Base-by-base conservation (phyloP, 768 basidiomycete species). In the Chalciporus piperatus region DNA sequence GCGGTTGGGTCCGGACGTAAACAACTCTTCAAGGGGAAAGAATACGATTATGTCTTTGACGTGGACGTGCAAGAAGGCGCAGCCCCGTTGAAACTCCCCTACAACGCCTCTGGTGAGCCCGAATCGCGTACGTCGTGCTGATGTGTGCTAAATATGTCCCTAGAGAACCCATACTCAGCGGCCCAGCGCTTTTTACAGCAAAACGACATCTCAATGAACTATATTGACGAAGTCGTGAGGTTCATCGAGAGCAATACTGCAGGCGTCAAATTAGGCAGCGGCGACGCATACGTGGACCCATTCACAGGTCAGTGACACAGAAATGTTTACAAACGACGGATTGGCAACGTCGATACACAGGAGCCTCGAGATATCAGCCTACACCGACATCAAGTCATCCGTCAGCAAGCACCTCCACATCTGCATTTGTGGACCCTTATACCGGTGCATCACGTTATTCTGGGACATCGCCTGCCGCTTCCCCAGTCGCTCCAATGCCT, bases 41-140 rank as follows among this genome's bases (percentile, higher is more conserved):
- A 98, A 71, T 99, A 95, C 64, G 97, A 99, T 71, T 97, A 97
- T 62, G 96, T 99, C n/a, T 98, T 98, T 62, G 95, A 97, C 63
- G 95, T 99, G 32, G 97, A 98, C 62, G 87, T 98, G 23, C 80
- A 92, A 62, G 96, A 97, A 53, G 95, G 94, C 3, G 84, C 82
- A 14, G 95, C 96, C 11, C 86, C 95, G 7, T 75, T 98, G 57
- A 98, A 98, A 64, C 77, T 99, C 19, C 96, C 96, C 0, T 98
- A 91, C 69, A 98, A 98, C 66, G 83, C 81, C 22, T 80, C 83
- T 41, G 95, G 94, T 90, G 55, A 50, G 79, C 66, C 25, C 35
- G 5, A 33, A 20, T 25, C 22, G 12, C 44, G 37, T 30, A 13
- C 8, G 27, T 37, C 28, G 17, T 30, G 17, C 13, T 42, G 4